A percentile compares a stretch with the other conserved stretches of the same genome.
phyloP scores from a whole-genome alignment of 108 stramenopile genomes.

The Skeletonema costatum region DNA sequence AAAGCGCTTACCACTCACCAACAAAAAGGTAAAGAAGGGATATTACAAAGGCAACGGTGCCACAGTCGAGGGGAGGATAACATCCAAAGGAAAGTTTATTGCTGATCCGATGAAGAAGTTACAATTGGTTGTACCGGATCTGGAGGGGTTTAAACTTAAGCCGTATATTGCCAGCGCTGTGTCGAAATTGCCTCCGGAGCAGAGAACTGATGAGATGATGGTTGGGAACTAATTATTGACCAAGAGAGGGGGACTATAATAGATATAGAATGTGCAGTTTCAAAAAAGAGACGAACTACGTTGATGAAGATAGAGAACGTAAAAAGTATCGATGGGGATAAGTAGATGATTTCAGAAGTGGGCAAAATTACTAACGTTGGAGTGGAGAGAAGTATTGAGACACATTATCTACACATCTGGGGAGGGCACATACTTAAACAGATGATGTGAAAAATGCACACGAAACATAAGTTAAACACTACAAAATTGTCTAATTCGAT shows the following conservation, averaged over 20 bases:
- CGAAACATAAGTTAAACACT: too few species aligned
- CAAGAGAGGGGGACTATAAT: background rate
- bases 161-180: constrained; percentile 78
- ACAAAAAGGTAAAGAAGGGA: constrained; percentile 83
- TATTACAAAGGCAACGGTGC: constrained; percentile 90
- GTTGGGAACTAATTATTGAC: background rate
- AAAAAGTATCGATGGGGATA: too few species aligned
- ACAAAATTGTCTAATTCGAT: too few species aligned
- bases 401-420: too few species aligned
- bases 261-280: too few species aligned
- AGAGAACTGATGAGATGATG: constrained; percentile 13
- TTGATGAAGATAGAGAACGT: too few species aligned
- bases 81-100: constrained; percentile 77
- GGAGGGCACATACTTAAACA: too few species aligned
- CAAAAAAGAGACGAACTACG: too few species aligned
- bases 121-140: constrained; percentile 80
- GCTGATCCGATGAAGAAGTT: constrained; percentile 71
- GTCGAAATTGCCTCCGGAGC: constrained; percentile 69
- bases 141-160: constrained; percentile 76
- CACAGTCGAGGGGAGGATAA: constrained; percentile 77
- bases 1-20: constrained; percentile 77
- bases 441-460: too few species aligned
- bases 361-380: too few species aligned
- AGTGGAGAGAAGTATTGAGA: too few species aligned
- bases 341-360: too few species aligned